phyloP scores from a whole-genome alignment of 108 stramenopile genomes.

The Fistulifera solaris region DNA sequence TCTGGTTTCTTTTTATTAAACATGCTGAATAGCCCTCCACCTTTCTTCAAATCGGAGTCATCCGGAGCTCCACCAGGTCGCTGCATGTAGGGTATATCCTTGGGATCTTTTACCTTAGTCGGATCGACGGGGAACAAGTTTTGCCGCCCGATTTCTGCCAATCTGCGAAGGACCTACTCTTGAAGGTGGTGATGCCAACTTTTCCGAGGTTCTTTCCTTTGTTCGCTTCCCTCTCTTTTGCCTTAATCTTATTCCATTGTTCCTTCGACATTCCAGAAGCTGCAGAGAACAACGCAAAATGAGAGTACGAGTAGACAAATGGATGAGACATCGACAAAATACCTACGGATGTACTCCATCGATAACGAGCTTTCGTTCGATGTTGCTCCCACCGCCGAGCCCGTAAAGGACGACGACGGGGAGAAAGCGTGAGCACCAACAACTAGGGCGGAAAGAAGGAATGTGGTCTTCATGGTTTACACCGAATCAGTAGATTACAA shows the following conservation, averaged over 20 bases:
- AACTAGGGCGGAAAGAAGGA: not conserved
- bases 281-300: conserved; percentile 1
- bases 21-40: conserved; percentile 11
- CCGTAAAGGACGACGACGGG: not conserved
- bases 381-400: not conserved
- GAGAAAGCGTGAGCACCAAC: conserved; percentile 3
- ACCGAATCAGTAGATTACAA: too few relatives aligned
- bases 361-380: not conserved
- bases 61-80: conserved; percentile 66
- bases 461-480: not conserved
- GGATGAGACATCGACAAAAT: not conserved
- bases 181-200: conserved; percentile 75
- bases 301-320: not conserved
- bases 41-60: conserved; percentile 64
- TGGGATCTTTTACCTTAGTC: conserved; percentile 51
- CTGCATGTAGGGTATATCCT: conserved; percentile 88
- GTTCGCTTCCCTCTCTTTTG: conserved; percentile 51
- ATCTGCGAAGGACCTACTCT: conserved; percentile 68
- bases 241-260: conserved; percentile 76
- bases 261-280: conserved; percentile 65
- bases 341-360: conserved; percentile 17
- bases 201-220: conserved; percentile 77
- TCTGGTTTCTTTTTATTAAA: conserved; percentile 45
- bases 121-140: conserved; percentile 86
- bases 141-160: conserved; percentile 84